phyloP scores from a whole-genome alignment of 2,329 filamentous ascomycete genomes.

The Pseudogymnoascus sp. region DNA sequence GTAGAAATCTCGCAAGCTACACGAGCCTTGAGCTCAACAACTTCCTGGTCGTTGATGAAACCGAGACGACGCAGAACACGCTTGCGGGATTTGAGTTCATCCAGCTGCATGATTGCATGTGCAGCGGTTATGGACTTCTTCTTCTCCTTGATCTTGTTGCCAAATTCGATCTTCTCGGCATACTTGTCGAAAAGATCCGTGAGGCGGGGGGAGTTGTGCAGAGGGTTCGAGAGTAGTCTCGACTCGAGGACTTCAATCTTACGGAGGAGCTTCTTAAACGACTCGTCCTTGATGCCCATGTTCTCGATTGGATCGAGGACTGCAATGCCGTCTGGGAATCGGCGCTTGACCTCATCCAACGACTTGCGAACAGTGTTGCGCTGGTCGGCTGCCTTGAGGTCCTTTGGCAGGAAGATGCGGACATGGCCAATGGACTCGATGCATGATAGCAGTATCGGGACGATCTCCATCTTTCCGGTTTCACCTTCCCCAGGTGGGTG shows the following conservation, averaged over 20 bases:
- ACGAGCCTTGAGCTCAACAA: conserved; percentile 92
- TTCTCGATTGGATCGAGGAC: conserved; percentile 90
- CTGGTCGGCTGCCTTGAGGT: conserved; percentile 61
- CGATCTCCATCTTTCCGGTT: conserved; percentile 66
- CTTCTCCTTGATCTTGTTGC: conserved; percentile 73
- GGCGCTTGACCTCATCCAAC: conserved; percentile 70
- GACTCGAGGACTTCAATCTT: conserved; percentile 98
- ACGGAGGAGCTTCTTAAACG: conserved; percentile 84
- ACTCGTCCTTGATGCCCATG: conserved; percentile 88
- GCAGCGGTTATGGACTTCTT: conserved; percentile 83
- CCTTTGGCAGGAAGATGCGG: conserved; percentile 73
- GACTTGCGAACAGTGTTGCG: conserved; percentile 60
- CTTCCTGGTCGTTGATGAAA: conserved; percentile 92
- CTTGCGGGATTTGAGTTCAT: conserved; percentile 94
- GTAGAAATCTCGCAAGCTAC: conserved; percentile 95
- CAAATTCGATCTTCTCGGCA: conserved; percentile 66
- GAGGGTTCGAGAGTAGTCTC: conserved; percentile 75
- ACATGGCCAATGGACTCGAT: conserved; percentile 79
- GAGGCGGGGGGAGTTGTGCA: conserved; percentile 83
- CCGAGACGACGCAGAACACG: conserved; percentile 86
- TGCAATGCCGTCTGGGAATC: conserved; percentile 88
- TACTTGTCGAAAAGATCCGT: conserved; percentile 84
- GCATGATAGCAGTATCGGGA: conserved; percentile 80
- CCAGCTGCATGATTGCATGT: conserved; percentile 82
- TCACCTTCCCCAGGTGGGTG: conserved; percentile 55